Percentiles rank a stretch among this genome's conserved stretches.
phyloP scores from a whole-genome alignment of 1,139 yeast species.

The Pneumocystis sp. region DNA sequence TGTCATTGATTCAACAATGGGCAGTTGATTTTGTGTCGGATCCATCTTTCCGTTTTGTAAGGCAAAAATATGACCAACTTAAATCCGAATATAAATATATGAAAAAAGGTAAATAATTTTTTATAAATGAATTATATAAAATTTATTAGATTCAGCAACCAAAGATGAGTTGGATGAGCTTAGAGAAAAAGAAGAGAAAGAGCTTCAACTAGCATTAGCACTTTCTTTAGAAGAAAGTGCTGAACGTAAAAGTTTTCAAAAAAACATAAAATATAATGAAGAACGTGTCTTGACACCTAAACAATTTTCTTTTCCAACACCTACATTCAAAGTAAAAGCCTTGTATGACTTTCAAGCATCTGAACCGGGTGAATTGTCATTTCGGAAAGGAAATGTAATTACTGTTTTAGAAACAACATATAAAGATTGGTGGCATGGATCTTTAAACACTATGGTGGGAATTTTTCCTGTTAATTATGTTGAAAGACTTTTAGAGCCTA shows the following conservation, averaged over 20 bases:
- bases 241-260: slow-evolving; percentile 14
- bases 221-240: slow-evolving; percentile 37
- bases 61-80: slow-evolving; percentile 36
- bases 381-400: slow-evolving; percentile 33
- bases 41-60: slow-evolving; percentile 59
- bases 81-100: slow-evolving; percentile 1
- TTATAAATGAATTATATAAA: background rate
- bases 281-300: slow-evolving; percentile 10
- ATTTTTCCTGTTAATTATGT: slow-evolving; percentile 93
- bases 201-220: slow-evolving; percentile 60
- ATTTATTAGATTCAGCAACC: background rate
- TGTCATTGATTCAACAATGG: slow-evolving; percentile 56
- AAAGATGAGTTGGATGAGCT: slow-evolving; percentile 3
- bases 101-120: background rate
- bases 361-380: slow-evolving; percentile 32
- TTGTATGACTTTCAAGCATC: slow-evolving; percentile 63
- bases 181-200: slow-evolving; percentile 51
- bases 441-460: slow-evolving; percentile 64
- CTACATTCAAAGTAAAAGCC: slow-evolving; percentile 62
- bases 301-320: slow-evolving; percentile 20
- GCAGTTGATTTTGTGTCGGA: slow-evolving; percentile 43
- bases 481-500: slow-evolving; percentile 55
- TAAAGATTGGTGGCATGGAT: slow-evolving; percentile 94
- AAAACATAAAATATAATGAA: slow-evolving; percentile 6
- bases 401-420: slow-evolving; percentile 78